Base-by-base conservation (phyloP, 1,139 yeast genomes). In the Debaryomycetaceae sp. region DNA sequence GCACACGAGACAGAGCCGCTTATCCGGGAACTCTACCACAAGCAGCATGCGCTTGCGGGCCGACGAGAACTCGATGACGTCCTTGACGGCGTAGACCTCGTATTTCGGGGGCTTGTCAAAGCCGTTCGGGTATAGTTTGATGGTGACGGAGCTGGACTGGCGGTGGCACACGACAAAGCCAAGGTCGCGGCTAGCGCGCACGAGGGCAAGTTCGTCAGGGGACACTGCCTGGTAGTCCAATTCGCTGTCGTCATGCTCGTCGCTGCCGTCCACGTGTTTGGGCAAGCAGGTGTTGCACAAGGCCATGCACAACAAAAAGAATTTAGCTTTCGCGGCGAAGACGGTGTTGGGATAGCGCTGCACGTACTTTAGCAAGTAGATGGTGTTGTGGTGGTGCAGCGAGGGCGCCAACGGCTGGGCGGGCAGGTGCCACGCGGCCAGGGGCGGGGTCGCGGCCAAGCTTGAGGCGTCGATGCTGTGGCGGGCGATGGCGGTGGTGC, bases 201-300 rank as follows among this genome's bases (percentile, higher is more conserved):
- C 90, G 25, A 90, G 61, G 0, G 99, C 98, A 31, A 87, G 55
- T 49, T 90, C 99, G 57, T 90, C 98, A 0, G 98, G 98, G 0
- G 97, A 87, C 0, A 97, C 77, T 0, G 97, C 85, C 48, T 86
- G 96, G 44, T 87, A 92, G 27, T 71, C 73, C 14, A 86, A 68
- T 25, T 59, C 58, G 15, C 60, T 70, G 28, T 69, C 78, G 38
- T 24, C 45, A 5, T 25, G 23, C 12, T 28, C 29, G 1, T 30
- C 25, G 10, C 30, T 15, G 28, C 14, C 22, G 26, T 30, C 7
- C 8, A 11, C 23, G 8, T 29, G 25, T n/a, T 32, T 43, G 1
- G 98, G 97, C 27, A 85, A 58, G 49, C 97, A 90, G 0, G 92
- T 71, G 45, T 87, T 95, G 46, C 98, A 90, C 30, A 90, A 58